Conservation (phyloP, 2,329 filamentous ascomycete species). For the Aspergillus luchuensis region DNA sequence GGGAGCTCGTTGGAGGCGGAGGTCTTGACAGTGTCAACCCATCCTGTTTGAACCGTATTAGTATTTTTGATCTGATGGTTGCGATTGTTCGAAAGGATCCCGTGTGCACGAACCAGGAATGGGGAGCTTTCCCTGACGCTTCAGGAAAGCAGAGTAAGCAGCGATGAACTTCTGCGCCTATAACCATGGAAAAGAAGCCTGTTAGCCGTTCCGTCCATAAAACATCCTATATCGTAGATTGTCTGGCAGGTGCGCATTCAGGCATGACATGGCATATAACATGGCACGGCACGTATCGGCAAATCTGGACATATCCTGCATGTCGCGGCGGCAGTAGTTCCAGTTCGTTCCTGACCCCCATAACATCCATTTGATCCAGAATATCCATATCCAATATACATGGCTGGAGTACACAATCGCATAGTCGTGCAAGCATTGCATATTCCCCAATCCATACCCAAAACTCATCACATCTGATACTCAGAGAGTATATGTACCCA, state of each 20-base stretch:
- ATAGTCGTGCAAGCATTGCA: too few species aligned
- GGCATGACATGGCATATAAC: background rate
- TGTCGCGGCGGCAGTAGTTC: too few species aligned
- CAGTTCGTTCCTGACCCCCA: too few species aligned
- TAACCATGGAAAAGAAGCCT: constrained; percentile 21
- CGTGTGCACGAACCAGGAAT: constrained; percentile 61
- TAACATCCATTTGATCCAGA: too few species aligned
- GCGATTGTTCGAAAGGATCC: background rate
- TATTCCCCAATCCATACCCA: too few species aligned
- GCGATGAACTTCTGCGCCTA: constrained; percentile 69
- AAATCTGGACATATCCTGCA: background rate
- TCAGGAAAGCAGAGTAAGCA: constrained; percentile 69
- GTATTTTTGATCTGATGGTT: constrained; percentile 1
- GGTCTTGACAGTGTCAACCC: constrained; percentile 99
- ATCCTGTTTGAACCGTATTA: constrained; percentile 60
- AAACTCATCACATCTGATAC: too few species aligned
- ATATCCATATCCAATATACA: too few species aligned
- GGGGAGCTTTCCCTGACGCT: constrained; percentile 70
- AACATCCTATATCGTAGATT: background rate
- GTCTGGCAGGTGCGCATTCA: background rate
- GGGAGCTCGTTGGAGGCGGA: constrained; percentile 95
- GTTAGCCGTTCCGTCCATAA: constrained; percentile 17
- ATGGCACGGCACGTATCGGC: constrained; percentile 2
- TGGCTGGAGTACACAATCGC: too few species aligned
- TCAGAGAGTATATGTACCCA: too few species aligned